Conservation (phyloP, 805 yeast genomes). For the Phaffomyces antillensis region DNA sequence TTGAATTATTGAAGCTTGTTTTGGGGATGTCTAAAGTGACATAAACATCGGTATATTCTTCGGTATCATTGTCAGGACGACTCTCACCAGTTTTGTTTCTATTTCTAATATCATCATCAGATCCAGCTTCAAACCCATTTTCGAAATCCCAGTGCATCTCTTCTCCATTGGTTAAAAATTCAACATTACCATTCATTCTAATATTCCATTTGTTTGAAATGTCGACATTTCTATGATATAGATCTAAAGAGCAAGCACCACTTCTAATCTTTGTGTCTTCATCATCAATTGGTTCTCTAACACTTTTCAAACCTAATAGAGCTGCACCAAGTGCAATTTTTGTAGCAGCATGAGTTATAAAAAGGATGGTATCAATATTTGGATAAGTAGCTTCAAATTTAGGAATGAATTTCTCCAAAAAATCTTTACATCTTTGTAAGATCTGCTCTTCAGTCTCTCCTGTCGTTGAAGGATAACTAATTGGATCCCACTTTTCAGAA, state of each 20-base stretch:
- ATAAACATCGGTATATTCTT: constrained; percentile 38
- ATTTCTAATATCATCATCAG: constrained; percentile 72
- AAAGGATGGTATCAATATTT: constrained; percentile 49
- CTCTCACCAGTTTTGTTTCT: constrained; percentile 25
- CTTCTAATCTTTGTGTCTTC: constrained; percentile 51
- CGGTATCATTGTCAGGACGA: not conserved
- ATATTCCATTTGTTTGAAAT: constrained; percentile 46
- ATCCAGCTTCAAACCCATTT: constrained; percentile 77
- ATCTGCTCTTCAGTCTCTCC: constrained; percentile 80
- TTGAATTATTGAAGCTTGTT: constrained; percentile 24
- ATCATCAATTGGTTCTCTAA: constrained; percentile 43
- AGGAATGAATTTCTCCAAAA: constrained; percentile 52
- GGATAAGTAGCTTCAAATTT: constrained; percentile 53
- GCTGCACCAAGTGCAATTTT: constrained; percentile 84
- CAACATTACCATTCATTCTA: constrained; percentile 65
- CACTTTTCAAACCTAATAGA: constrained; percentile 44
- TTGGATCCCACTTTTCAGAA: constrained; percentile 41
- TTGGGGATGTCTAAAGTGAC: constrained; percentile 48
- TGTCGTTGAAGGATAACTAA: constrained; percentile 47
- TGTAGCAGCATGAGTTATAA: constrained; percentile 93
- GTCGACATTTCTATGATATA: constrained; percentile 30
- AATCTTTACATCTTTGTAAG: constrained; percentile 48
- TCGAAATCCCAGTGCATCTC: constrained; percentile 93
- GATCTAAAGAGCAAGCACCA: constrained; percentile 81
- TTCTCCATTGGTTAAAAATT: constrained; percentile 68